Percentiles rank a stretch among this genome's conserved stretches.
Conservation (phyloP, 345 rosid species). For the Microthlaspi erraticum region DNA sequence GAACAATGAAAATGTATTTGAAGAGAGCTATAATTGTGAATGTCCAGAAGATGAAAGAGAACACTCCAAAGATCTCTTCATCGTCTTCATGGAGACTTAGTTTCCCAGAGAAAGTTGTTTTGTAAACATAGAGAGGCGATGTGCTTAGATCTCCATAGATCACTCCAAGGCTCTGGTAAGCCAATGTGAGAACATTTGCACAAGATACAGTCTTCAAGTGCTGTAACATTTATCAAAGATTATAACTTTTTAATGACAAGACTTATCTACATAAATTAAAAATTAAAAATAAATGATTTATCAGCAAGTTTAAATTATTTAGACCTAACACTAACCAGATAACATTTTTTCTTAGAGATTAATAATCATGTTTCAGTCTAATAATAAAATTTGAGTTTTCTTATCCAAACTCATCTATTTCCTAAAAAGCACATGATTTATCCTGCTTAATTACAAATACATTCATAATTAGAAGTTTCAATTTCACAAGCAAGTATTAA, state of each 20-base stretch:
- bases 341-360: background rate
- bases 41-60: conserved; percentile 92
- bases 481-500: conserved; percentile 36
- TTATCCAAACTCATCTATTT: conserved; percentile 27
- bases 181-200: conserved; percentile 64
- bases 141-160: conserved; percentile 84
- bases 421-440: conserved; percentile 13
- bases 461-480: conserved; percentile 27
- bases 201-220: conserved; percentile 60
- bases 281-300: background rate
- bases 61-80: conserved; percentile 79
- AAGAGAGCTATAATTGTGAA: conserved; percentile 76
- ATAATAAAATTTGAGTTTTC: conserved; percentile 18
- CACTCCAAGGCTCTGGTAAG: conserved; percentile 91
- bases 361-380: conserved; percentile 5
- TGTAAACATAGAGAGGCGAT: conserved; percentile 90
- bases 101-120: conserved; percentile 79
- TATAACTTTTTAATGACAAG: conserved; percentile 6
- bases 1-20: conserved; percentile 70
- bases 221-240: conserved; percentile 47
- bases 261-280: background rate
- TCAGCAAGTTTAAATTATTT: too few species aligned
- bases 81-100: conserved; percentile 72
- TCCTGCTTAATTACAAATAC: conserved; percentile 8
- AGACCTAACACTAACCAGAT: background rate